Evolutionary conservation across 23 red algal species (phyloP).

Genomic region (Agarophyton chilense): DNA sequence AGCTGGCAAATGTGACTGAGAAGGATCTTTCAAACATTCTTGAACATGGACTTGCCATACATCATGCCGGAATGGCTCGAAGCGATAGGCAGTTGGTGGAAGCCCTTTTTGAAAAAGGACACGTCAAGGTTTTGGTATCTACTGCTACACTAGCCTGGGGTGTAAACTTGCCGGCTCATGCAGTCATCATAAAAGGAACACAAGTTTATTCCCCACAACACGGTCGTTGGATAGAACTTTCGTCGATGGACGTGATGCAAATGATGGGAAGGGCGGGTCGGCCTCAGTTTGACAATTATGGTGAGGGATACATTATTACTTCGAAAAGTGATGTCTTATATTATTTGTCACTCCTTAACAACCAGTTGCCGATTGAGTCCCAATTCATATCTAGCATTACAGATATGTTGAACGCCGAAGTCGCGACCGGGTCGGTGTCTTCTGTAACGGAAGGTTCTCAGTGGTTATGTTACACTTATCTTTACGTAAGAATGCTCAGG

Average conservation of each 20-base stretch:
- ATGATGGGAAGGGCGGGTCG: slow-evolving; percentile 97
- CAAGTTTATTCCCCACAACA: slow-evolving; percentile 85
- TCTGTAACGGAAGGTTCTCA: slow-evolving; percentile 72
- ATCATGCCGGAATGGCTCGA: slow-evolving; percentile 94
- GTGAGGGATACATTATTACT: slow-evolving; percentile 95
- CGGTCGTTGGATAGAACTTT: slow-evolving; percentile 77
- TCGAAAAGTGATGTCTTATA: slow-evolving; percentile 69
- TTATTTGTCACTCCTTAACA: slow-evolving; percentile 83
- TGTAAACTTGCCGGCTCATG: slow-evolving; percentile 98
- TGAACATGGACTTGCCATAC: slow-evolving; percentile 77
- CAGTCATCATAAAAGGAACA: slow-evolving; percentile 97
- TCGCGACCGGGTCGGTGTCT: slow-evolving; percentile 73
- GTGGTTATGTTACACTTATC: slow-evolving; percentile 91
- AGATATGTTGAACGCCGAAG: slow-evolving; percentile 92
- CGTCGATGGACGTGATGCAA: slow-evolving; percentile 94
- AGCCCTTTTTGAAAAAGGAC: slow-evolving; percentile 74
- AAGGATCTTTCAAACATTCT: slow-evolving; percentile 60
- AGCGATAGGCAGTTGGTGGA: slow-evolving; percentile 83
- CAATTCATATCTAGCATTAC: slow-evolving; percentile 72
- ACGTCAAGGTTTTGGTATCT: slow-evolving; percentile 82
- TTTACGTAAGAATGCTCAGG: slow-evolving; percentile 89
- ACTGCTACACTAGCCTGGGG: slow-evolving; percentile 99
- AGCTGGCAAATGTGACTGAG: slow-evolving; percentile 49
- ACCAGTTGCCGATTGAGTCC: slow-evolving; percentile 86
- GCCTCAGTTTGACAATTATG: slow-evolving; percentile 85